These are phyloP conservation scores for Eutrema japonicum DNA, from an alignment of 345 rosid species.

Conservation along the genomic window DNA sequence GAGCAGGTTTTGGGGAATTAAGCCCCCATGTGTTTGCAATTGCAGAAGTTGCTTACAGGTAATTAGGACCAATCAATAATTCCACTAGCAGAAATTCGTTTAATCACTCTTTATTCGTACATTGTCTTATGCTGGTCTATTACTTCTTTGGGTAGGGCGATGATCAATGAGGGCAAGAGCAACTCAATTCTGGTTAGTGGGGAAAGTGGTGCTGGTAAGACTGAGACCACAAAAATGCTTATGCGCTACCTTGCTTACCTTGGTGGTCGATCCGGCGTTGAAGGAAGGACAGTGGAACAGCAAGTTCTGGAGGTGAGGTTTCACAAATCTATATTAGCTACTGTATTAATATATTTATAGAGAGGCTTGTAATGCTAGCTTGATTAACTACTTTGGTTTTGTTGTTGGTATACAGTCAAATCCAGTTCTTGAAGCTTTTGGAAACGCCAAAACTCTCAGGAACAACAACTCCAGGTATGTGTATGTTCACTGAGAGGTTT, in stretches of 20 bases:
- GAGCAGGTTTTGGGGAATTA: slow-evolving; percentile 96
- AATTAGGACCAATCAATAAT: slow-evolving; percentile 27
- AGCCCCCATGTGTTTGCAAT: slow-evolving; percentile 99
- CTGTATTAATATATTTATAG: slow-evolving; percentile 4
- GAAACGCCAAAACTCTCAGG: slow-evolving; percentile 98
- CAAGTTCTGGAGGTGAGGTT: slow-evolving; percentile 96
- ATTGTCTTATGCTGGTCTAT: slow-evolving; percentile 41
- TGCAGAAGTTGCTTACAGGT: slow-evolving; percentile 99
- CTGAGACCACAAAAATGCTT: slow-evolving; percentile 99
- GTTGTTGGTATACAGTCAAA: slow-evolving; percentile 70
- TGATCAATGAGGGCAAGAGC: slow-evolving; percentile 98
- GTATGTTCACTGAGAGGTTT: slow-evolving; percentile 25
- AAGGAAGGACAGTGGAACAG: slow-evolving; percentile 99
- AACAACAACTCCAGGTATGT: slow-evolving; percentile 96
- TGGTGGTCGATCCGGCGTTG: slow-evolving; percentile 99
- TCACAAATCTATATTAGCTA: slow-evolving; percentile 23
- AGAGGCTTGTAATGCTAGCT: slow-evolving; percentile 30
- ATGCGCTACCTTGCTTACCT: slow-evolving; percentile 98
- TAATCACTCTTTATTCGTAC: slow-evolving; percentile 22
- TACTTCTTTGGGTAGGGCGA: slow-evolving; percentile 64
- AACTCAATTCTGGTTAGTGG: slow-evolving; percentile 99
- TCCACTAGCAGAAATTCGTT: slow-evolving; percentile 8
- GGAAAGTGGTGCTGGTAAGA: slow-evolving; percentile 99
- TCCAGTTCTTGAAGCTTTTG: slow-evolving; percentile 99
- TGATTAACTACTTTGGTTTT: slow-evolving; percentile 41